Evolutionary conservation across 148 eudicot genomes (phyloP).

Genomic region (Rhododendron mucronatum): DNA sequence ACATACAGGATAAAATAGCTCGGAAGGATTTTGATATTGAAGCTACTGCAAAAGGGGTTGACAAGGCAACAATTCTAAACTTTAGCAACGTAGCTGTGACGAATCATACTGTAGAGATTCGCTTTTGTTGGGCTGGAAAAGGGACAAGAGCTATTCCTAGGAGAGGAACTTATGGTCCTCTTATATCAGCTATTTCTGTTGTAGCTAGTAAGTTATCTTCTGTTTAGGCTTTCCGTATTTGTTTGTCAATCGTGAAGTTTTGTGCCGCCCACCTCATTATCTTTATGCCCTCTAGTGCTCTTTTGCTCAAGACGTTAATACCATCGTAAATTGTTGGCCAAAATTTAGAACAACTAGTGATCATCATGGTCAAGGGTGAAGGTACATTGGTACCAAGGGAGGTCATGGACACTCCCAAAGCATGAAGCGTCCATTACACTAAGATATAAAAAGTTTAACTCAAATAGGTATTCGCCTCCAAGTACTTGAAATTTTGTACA

Average conservation of each 20-base stretch:
- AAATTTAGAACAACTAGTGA: background rate
- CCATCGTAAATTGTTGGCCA: no score
- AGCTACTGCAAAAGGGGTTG: slow-evolving; percentile 38
- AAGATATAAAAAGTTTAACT: no score
- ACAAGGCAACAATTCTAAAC: slow-evolving; percentile 18
- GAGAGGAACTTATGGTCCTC: slow-evolving; percentile 62
- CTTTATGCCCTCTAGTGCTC: no score
- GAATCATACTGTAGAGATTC: slow-evolving; percentile 41
- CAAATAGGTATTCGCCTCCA: no score
- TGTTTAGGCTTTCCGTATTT: no score
- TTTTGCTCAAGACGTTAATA: no score
- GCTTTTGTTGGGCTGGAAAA: slow-evolving; percentile 53
- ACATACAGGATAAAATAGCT: slow-evolving; percentile 40
- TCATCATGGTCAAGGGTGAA: background rate
- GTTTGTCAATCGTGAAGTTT: no score
- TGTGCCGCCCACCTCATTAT: no score
- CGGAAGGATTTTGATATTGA: slow-evolving; percentile 48
- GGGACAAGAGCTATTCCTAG: slow-evolving; percentile 54
- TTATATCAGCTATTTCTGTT: slow-evolving; percentile 63
- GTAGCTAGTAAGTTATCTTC: slow-evolving; percentile 37
- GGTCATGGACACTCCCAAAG: background rate
- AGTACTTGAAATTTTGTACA: no score
- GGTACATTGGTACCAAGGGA: background rate
- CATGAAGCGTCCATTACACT: background rate
- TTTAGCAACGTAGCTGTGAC: slow-evolving; percentile 25